Evolutionary conservation across 768 basidiomycete genomes (phyloP), one percentile per base, ranked within the genome.

Genomic region (Serendipita indica): DNA sequence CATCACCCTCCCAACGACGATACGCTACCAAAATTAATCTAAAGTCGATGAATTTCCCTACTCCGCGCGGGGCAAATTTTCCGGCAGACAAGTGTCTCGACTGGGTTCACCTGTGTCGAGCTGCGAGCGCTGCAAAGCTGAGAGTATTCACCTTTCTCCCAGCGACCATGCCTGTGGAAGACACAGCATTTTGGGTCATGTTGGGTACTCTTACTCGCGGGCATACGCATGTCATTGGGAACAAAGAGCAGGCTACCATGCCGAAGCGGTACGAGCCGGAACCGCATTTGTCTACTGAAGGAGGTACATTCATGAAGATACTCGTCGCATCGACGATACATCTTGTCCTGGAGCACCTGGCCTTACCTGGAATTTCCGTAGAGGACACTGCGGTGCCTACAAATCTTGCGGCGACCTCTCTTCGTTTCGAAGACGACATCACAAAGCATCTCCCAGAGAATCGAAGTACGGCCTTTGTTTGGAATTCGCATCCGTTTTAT

Each of bases 131-230:
- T 1, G 49, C 49, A 16, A n/a, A 28, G 6, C 10, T 54, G 5
- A 54, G 30, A 27, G 49, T 54, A 18, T 54, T 22, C 22, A 54
- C 49, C 30, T 3, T 54, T 27, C 49, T 54, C 7, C 49, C 49
- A 3, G n/a, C 49, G 20, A 54, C n/a, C 16, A 54, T 28, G 7
- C 22, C 49, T 3, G 49, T 27, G 3, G n/a, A n/a, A 7, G 49
- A 54, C n/a, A 28, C 49, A 12, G 20, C 49, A 12, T 54, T 54
- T 54, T 54, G 49, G 49, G 30, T 54, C 7, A 54, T 54, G 49
- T n/a, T 54, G 20, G 49, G 49, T 3, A 28, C 20, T 7, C 7
- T 54, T 3, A 54, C 49, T 7, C 16, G 30, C 20, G 49, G 49
- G 6, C 20, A 28, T 10, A 30, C 49, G 18, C 41, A 18, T 5